Evolutionary conservation across 805 yeast species (phyloP), one percentile per base, ranked within the genome.

Genomic region (Sugiyamaella lignohabitans): DNA sequence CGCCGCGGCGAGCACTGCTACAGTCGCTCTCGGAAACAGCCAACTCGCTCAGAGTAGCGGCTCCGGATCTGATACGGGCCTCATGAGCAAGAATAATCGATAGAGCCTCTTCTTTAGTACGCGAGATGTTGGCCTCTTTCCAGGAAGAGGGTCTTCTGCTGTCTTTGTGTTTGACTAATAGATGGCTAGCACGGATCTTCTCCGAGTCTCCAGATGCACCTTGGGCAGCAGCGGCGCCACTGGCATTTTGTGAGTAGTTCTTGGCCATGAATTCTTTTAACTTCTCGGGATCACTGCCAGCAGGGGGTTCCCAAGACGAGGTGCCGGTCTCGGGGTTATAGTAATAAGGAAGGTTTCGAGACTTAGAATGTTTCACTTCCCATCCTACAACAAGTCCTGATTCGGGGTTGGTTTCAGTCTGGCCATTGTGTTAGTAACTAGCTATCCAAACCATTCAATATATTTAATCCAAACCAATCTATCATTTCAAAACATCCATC

Each of bases 71-170:
- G 55, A 84, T 80, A 54, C 74, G 69, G 4, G 74, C 70, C 61
- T 82, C 78, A 59, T 76, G 79, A 30, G 70, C 73, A 43, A 74
- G 73, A 56, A 87, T 60, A 37, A 78, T 78, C 39, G 76, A 76
- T 50, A 58, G 57, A 24, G 97, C 95, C 57, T 88, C 96, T 50
- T 87, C 95, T 63, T 88, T 83, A 6, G 84, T 63, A 42, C 87
- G 72, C 1, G 95, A 82, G 54, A 91, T 85, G 34, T 78, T 73
- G 20, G 80, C 82, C 30, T 76, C 75, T 63, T 87, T 84, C 94
- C 97, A 93, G 19, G 96, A 86, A 10, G 88, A 78, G 5, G 98
- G 98, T 56, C 95, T 79, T 55, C 98, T 77, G 14, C 89, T 81
- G 45, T 79, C 91, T 40, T 66, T 70, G 65, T 89, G 96, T 64